phyloP scores from a whole-genome alignment of 495 filamentous ascomycete genomes.

The Tuber aestivum region DNA sequence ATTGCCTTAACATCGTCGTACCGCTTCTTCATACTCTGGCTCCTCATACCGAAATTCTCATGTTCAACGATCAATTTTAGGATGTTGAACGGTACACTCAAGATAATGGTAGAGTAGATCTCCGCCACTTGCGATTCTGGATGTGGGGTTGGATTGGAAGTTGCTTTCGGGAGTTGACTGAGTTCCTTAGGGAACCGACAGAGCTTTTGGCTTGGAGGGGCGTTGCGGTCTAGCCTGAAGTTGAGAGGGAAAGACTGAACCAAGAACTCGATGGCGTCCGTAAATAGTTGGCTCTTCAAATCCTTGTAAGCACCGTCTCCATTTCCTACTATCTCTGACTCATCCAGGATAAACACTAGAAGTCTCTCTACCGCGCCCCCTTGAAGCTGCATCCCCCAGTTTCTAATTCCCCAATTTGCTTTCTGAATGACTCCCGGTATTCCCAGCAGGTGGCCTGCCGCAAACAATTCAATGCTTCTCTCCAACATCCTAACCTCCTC shows the following conservation, averaged over 20 bases:
- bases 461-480: conserved; percentile 32
- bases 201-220: conserved; percentile 32
- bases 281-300: conserved; percentile 27
- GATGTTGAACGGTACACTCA: conserved; percentile 36
- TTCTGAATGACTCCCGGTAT: conserved; percentile 35
- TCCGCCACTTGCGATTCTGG: not conserved
- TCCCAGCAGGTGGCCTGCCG: conserved; percentile 33
- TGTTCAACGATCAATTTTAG: conserved; percentile 35
- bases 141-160: not conserved
- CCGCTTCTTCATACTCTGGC: conserved; percentile 27
- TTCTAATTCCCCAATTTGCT: conserved; percentile 28
- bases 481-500: conserved; percentile 38
- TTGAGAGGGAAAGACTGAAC: conserved; percentile 29
- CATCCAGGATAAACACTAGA: conserved; percentile 33
- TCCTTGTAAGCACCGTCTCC: conserved; percentile 12
- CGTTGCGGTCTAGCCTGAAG: conserved; percentile 34
- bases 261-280: conserved; percentile 34
- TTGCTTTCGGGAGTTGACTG: conserved; percentile 9
- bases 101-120: conserved; percentile 34
- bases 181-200: conserved; percentile 21
- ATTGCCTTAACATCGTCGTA: conserved; percentile 39
- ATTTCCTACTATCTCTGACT: conserved; percentile 12
- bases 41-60: conserved; percentile 29
- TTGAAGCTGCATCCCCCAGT: conserved; percentile 36
- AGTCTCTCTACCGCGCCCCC: conserved; percentile 35